These are phyloP conservation scores for Pichia kudriavzevii DNA, from an alignment of 1,139 yeast genomes.

Conservation along the genomic window DNA sequence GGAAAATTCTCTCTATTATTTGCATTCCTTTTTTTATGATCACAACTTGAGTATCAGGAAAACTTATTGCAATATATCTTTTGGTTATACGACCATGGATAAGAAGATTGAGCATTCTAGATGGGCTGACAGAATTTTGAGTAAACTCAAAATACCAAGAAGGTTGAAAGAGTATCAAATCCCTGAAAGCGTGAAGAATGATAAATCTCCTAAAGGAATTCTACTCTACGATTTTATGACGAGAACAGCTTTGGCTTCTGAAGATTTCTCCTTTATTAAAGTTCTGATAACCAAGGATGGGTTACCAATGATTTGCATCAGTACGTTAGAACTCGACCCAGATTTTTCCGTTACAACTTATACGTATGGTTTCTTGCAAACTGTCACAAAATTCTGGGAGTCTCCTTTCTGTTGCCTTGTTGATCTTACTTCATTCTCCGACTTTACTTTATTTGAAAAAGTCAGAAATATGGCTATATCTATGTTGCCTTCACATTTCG, in stretches of 20 bases:
- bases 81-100: conserved; percentile 20
- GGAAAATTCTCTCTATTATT: conserved; percentile 30
- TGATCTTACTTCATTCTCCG: conserved; percentile 61
- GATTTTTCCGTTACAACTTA: conserved; percentile 48
- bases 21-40: conserved; percentile 60
- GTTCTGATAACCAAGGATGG: conserved; percentile 70
- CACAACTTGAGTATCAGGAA: conserved; percentile 51
- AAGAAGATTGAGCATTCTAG: conserved; percentile 20
- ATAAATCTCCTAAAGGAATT: conserved; percentile 38
- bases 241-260: conserved; percentile 52
- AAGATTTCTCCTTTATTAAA: conserved; percentile 42
- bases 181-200: conserved; percentile 42
- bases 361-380: conserved; percentile 57
- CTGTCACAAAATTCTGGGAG: conserved; percentile 69
- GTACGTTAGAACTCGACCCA: conserved; percentile 34
- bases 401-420: conserved; percentile 53
- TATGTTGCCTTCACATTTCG: conserved; percentile 41
- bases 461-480: conserved; percentile 31
- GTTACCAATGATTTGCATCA: conserved; percentile 56
- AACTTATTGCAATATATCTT: conserved; percentile 15
- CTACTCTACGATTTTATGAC: conserved; percentile 69
- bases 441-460: conserved; percentile 21
- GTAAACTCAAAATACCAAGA: conserved; percentile 36
- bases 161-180: conserved; percentile 45
- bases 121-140: conserved; percentile 29